Percentiles rank a stretch among this genome's conserved stretches.
These are phyloP conservation scores for Aquilaria malaccensis DNA, from an alignment of 345 rosid genomes.

Conservation along the genomic window DNA sequence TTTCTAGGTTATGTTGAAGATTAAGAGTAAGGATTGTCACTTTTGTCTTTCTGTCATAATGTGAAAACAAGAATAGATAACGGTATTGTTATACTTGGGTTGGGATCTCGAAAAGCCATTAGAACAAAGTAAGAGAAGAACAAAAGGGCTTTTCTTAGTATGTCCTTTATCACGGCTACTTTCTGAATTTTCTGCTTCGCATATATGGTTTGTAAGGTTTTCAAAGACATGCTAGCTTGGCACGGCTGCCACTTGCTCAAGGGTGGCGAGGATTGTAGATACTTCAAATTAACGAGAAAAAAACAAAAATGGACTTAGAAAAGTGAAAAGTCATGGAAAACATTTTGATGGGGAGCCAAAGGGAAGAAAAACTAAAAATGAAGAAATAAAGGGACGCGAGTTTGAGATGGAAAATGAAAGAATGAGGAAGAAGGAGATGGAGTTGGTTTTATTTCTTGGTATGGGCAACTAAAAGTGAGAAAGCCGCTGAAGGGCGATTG, in stretches of 20 bases:
- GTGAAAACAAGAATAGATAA: constrained; percentile 36
- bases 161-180: not conserved
- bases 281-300: constrained; percentile 63
- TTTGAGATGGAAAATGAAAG: too few species aligned
- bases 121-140: constrained; percentile 39
- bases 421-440: too few species aligned
- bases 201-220: constrained; percentile 72
- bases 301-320: not conserved
- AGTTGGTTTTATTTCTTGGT: too few species aligned
- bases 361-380: too few species aligned
- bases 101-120: constrained; percentile 79
- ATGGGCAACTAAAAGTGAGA: too few species aligned
- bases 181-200: constrained; percentile 21
- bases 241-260: constrained; percentile 78
- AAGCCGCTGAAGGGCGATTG: too few species aligned
- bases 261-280: constrained; percentile 68
- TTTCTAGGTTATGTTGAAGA: constrained; percentile 85
- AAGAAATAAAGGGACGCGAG: too few species aligned
- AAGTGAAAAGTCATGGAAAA: too few species aligned
- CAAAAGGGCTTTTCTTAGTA: constrained; percentile 30
- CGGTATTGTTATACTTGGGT: constrained; percentile 38
- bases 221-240: constrained; percentile 77
- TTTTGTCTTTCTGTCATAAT: constrained; percentile 38
- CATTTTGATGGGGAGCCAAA: too few species aligned
- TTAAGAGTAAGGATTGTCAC: constrained; percentile 76